These are phyloP conservation scores for Eutypa lata DNA, from an alignment of 2,329 filamentous ascomycete genomes.

Conservation along the genomic window DNA sequence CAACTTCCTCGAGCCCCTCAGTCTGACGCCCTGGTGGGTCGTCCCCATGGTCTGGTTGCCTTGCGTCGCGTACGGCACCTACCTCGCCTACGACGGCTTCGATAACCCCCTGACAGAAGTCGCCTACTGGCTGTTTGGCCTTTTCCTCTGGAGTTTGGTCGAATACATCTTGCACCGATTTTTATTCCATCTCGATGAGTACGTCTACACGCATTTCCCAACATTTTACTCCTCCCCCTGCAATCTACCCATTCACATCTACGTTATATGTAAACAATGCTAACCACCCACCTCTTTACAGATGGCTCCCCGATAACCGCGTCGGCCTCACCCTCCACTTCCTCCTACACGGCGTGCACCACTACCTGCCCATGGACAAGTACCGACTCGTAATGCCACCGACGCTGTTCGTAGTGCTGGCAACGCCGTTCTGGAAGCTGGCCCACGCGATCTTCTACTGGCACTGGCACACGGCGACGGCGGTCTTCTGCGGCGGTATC, in stretches of 20 bases:
- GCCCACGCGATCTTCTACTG: constrained; percentile 79
- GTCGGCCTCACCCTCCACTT: constrained; percentile 87
- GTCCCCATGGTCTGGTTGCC: constrained; percentile 84
- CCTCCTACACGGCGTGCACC: constrained; percentile 92
- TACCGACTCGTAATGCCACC: constrained; percentile 97
- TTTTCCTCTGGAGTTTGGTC: constrained; percentile 82
- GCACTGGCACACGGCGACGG: constrained; percentile 77
- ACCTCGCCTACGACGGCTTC: constrained; percentile 61
- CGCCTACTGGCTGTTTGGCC: constrained; percentile 65
- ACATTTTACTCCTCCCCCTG: not conserved
- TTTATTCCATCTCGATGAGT: constrained; percentile 91
- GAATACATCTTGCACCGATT: constrained; percentile 89
- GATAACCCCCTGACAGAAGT: constrained; percentile 43
- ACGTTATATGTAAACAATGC: not conserved
- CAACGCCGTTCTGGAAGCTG: constrained; percentile 87
- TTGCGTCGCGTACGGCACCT: constrained; percentile 69
- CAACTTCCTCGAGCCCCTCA: constrained; percentile 97
- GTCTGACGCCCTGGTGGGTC: constrained; percentile 91
- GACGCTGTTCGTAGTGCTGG: constrained; percentile 77
- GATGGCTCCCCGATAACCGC: constrained; percentile 86
- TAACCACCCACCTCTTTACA: constrained; percentile 34
- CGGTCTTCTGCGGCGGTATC: constrained; percentile 83
- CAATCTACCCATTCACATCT: not conserved
- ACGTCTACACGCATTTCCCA: constrained; percentile 37
- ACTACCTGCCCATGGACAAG: constrained; percentile 99